Base-by-base conservation (phyloP, 225 moss, liverwort and hornwort genomes). In the Lunularia cruciata region DNA sequence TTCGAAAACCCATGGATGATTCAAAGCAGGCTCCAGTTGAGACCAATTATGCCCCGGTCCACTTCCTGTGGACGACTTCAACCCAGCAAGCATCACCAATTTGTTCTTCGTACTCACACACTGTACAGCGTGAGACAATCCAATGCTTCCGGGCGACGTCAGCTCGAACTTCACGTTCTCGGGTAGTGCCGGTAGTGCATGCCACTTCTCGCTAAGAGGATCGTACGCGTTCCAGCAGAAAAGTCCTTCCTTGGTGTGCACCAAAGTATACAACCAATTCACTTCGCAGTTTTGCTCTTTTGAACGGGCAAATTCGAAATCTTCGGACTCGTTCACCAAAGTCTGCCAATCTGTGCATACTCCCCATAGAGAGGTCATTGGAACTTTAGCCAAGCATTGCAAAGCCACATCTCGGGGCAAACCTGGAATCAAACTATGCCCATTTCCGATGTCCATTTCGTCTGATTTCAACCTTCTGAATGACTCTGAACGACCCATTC, bases 131-230 rank as follows among this genome's bases (percentile, higher is more conserved):
- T 91, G 84, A 0, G 71, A 77, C 0, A 83, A 47, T 27, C 93
- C 93, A 74, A 94, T 94, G 74, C 83, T 84, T 33, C 91, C 87
- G 8, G 87, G 90, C 32, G 77, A 79, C 5, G 53, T 77, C 40
- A 94, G 85, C 78, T 89, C 86, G 15, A 94, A 94, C 32, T 94
- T 78, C 76, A 91, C 85, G 18, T 60, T 59, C 42, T 89, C 86
- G 0, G 89, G 94, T 35, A 81, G 78, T 4, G 71, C 32, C 0
- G 94, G 89, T 0, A 94, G 76, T 14, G 82, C 71, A 20, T 87
- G 81, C 94, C 94, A 94, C 47, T 3, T 74, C 2, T 72, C 62
- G 5, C 62, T 35, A 6, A 79, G 36, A 20, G 90, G 89, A 67
- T 94, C 90, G 8, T 57, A 83, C 0, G 90, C 90, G 12, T 86